Evolutionary conservation across 2,329 filamentous ascomycete species (phyloP).

Genomic region (Aspergillus niger): DNA sequence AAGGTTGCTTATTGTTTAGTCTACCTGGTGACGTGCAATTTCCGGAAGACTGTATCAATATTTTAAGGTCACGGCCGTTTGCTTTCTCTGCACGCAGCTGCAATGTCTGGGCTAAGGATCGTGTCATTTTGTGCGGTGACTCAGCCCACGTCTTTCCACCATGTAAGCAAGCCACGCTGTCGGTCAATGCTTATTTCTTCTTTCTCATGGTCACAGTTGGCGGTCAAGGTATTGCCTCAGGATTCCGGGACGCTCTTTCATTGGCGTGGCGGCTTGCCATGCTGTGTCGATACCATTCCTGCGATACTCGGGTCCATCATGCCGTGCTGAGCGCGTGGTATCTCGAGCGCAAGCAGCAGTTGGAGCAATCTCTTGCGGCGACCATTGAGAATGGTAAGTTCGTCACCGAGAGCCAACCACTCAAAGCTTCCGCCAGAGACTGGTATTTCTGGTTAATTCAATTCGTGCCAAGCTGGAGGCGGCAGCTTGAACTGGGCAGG

Average conservation of each 20-base stretch:
- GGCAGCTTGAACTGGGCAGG: slow-evolving; percentile 32
- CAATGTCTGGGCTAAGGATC: slow-evolving; percentile 49
- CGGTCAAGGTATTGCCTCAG: slow-evolving; percentile 46
- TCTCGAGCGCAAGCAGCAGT: slow-evolving; percentile 41
- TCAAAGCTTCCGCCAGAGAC: slow-evolving; percentile 37
- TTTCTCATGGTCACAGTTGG: slow-evolving; percentile 31
- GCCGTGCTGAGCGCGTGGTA: slow-evolving; percentile 36
- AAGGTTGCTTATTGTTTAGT: slow-evolving; percentile 10
- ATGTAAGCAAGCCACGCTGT: slow-evolving; percentile 32
- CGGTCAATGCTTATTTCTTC: not conserved
- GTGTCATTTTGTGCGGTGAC: slow-evolving; percentile 51
- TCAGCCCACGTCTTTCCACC: slow-evolving; percentile 57
- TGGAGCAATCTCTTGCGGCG: slow-evolving; percentile 36
- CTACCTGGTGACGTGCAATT: slow-evolving; percentile 35
- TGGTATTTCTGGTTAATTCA: slow-evolving; percentile 38
- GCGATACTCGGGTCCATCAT: slow-evolving; percentile 21
- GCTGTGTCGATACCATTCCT: slow-evolving; percentile 23
- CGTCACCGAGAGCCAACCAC: slow-evolving; percentile 30
- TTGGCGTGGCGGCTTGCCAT: slow-evolving; percentile 42
- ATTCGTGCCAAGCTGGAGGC: slow-evolving; percentile 33
- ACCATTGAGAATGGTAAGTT: slow-evolving; percentile 40
- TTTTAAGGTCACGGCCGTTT: slow-evolving; percentile 51
- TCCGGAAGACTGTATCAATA: slow-evolving; percentile 51
- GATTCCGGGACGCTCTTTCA: slow-evolving; percentile 42
- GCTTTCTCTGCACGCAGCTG: slow-evolving; percentile 47